Percentiles rank a stretch among this genome's conserved stretches.
Evolutionary conservation across 2,329 filamentous ascomycete genomes (phyloP).

Genomic region (Emericellopsis cladophorae): DNA sequence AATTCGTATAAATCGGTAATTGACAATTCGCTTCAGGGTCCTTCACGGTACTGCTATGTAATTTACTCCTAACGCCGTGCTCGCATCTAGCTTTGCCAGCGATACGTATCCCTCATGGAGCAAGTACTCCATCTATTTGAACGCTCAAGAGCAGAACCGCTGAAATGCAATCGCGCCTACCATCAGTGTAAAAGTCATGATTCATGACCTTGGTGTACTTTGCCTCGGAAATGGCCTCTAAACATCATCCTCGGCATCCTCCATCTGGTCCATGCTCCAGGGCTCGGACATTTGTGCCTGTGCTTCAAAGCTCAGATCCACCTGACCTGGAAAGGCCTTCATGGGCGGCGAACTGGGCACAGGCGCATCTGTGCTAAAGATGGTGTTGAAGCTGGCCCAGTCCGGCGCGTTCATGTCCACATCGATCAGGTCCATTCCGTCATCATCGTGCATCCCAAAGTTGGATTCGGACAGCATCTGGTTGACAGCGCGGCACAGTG

Average conservation of each 20-base stretch:
- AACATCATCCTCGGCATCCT: no score
- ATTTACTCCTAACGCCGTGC: no score
- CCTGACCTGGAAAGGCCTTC: neutral
- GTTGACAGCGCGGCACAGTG: constrained; percentile 49
- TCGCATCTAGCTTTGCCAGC: no score
- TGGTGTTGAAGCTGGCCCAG: constrained; percentile 9
- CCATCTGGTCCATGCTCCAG: no score
- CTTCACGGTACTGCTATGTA: no score
- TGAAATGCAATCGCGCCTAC: neutral
- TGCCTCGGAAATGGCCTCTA: no score
- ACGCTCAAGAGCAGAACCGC: neutral
- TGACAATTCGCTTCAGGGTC: no score
- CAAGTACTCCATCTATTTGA: neutral
- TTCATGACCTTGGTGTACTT: no score
- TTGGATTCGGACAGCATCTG: constrained; percentile 45
- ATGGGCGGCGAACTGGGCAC: constrained; percentile 35
- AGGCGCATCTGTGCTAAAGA: constrained; percentile 31
- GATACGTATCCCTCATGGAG: neutral
- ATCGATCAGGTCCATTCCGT: constrained; percentile 28
- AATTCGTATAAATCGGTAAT: no score
- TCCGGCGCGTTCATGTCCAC: constrained; percentile 4
- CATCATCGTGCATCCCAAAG: constrained; percentile 22
- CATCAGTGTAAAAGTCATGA: neutral
- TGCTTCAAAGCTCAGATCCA: no score
- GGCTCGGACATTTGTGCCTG: no score